phyloP scores from a whole-genome alignment of 192 early-diverging fungal species.

The Glomus cerebriforme region DNA sequence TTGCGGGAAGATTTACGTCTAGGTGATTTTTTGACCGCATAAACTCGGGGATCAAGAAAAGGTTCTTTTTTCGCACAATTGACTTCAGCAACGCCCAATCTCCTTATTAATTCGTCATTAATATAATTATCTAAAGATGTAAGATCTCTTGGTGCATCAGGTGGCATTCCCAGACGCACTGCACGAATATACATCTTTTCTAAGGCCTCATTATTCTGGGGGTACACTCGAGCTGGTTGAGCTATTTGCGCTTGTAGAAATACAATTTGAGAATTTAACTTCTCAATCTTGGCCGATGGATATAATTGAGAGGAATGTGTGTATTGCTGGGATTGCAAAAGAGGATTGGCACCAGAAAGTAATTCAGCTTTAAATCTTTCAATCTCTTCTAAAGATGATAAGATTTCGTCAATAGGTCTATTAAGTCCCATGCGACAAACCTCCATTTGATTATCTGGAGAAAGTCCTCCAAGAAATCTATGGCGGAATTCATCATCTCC shows the following conservation, averaged over 20 bases:
- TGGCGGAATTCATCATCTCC: too few relatives aligned
- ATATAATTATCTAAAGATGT: too few relatives aligned
- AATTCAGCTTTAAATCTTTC: neutral
- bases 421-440: neutral
- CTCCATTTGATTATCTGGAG: neutral
- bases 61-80: too few relatives aligned
- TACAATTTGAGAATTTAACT: constrained; percentile 6
- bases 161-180: too few relatives aligned
- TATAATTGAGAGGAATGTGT: neutral
- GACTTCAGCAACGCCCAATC: too few relatives aligned
- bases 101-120: too few relatives aligned
- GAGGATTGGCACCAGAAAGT: neutral
- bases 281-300: neutral
- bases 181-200: too few relatives aligned
- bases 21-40: neutral
- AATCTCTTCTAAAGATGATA: neutral
- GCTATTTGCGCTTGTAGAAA: constrained; percentile 4
- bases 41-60: too few relatives aligned
- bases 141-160: too few relatives aligned
- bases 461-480: neutral
- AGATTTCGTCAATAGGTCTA: neutral
- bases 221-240: neutral
- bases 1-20: too few relatives aligned
- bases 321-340: too few relatives aligned
- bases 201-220: too few relatives aligned